Evolutionary conservation across 2,329 filamentous ascomycete genomes (phyloP).

Genomic region (Septoria petroselini): DNA sequence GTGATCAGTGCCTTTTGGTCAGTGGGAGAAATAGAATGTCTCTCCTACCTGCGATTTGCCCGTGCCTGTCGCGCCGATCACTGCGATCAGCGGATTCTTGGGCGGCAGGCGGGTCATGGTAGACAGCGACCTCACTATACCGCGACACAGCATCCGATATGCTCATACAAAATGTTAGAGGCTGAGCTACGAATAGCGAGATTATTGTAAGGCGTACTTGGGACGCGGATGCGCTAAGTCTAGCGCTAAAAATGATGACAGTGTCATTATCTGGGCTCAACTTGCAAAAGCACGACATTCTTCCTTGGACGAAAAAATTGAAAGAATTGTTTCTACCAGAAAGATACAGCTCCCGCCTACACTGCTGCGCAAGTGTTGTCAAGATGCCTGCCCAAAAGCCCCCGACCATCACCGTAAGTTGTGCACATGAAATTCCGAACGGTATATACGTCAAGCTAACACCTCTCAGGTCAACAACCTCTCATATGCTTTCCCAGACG

Average conservation of each 20-base stretch:
- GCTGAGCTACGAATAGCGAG: not conserved
- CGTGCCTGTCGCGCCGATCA: conserved; percentile 87
- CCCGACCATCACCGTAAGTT: conserved; percentile 64
- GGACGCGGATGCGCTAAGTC: not conserved
- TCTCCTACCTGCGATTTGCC: conserved; percentile 79
- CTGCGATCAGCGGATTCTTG: conserved; percentile 65
- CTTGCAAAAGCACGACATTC: not conserved
- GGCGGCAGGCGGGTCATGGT: conserved; percentile 29
- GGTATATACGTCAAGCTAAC: not conserved
- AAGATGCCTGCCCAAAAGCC: conserved; percentile 30
- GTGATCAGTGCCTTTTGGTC: conserved; percentile 39
- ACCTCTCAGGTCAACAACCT: conserved; percentile 53
- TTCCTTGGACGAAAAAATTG: not conserved
- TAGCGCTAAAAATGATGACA: conserved; percentile 13
- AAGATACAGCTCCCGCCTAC: too few species aligned
- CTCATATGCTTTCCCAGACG: conserved; percentile 85
- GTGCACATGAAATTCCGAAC: not conserved
- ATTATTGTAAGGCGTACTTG: conserved; percentile 11
- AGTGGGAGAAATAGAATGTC: conserved; percentile 1
- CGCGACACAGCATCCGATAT: conserved; percentile 14
- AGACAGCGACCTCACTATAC: conserved; percentile 10
- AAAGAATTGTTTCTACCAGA: too few species aligned
- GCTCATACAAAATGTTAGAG: not conserved
- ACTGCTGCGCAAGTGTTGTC: too few species aligned
- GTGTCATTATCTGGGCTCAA: conserved; percentile 9